Conservation (phyloP, 2,329 filamentous ascomycete species). For the Phialophora macrospora region DNA sequence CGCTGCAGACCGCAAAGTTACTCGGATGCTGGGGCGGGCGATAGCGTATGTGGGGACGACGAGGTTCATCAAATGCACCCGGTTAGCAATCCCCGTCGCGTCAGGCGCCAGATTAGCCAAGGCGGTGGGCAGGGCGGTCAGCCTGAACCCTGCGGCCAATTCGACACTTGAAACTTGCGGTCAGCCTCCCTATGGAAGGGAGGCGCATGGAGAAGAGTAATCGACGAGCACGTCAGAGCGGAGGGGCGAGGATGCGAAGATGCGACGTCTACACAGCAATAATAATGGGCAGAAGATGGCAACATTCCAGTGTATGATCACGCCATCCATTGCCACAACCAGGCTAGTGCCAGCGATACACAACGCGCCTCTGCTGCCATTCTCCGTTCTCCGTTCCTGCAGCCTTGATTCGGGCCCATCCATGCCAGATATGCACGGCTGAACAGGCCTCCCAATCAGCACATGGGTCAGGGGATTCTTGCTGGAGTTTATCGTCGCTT, state of each 20-base stretch:
- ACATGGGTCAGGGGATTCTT: not conserved
- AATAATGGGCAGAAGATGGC: conserved; percentile 19
- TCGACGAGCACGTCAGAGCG: conserved; percentile 1
- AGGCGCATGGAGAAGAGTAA: not conserved
- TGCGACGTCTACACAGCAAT: conserved; percentile 1
- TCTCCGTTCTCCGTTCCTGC: not conserved
- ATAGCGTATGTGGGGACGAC: conserved; percentile 35
- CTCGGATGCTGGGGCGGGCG: conserved; percentile 21
- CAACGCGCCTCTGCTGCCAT: not conserved
- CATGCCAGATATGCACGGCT: conserved; percentile 9
- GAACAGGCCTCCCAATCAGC: conserved; percentile 2
- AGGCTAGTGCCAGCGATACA: conserved; percentile 15
- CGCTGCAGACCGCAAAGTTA: conserved; percentile 5
- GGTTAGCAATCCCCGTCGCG: not conserved
- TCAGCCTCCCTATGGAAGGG: not conserved
- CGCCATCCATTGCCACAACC: conserved; percentile 34
- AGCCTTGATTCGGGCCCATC: conserved; percentile 3
- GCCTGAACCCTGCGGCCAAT: not conserved
- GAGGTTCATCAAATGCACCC: conserved; percentile 8
- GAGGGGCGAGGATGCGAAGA: not conserved
- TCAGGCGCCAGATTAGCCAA: conserved; percentile 2
- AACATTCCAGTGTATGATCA: conserved; percentile 31
- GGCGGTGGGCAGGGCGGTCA: conserved; percentile 24
- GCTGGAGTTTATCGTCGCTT: conserved; percentile 2
- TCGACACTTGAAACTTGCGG: not conserved